Evolutionary conservation across 1,284 basidiomycete species (phyloP).

Genomic region (Hypsizygus ulmarius): DNA sequence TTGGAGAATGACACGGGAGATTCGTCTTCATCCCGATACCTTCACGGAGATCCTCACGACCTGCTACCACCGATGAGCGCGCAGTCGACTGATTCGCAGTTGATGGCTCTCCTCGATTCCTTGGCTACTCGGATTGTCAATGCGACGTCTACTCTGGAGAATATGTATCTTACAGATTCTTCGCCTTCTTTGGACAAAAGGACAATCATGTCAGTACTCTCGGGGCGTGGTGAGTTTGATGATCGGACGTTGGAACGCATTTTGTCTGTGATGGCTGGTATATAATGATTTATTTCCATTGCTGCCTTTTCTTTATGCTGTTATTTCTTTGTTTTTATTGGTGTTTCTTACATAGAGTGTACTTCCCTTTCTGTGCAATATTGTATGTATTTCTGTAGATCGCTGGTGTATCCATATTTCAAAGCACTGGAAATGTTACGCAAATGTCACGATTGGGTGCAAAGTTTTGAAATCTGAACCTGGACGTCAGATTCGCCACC

Average conservation of each 20-base stretch:
- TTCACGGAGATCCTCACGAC: slow-evolving; percentile 61
- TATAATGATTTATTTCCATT: slow-evolving; percentile 12
- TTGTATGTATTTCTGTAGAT: neutral
- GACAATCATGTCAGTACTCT: slow-evolving; percentile 28
- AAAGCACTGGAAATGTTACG: neutral
- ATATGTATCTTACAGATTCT: slow-evolving; percentile 22
- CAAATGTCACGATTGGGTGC: too few species aligned
- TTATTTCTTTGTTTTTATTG: slow-evolving; percentile 7
- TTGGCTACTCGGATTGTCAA: slow-evolving; percentile 80
- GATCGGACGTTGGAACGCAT: slow-evolving; percentile 46
- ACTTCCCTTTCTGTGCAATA: neutral
- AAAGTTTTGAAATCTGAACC: too few species aligned
- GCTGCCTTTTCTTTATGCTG: neutral
- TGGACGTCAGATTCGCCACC: too few species aligned
- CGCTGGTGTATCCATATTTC: neutral
- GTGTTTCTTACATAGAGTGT: neutral
- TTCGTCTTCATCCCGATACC: slow-evolving; percentile 28
- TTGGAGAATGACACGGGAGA: slow-evolving; percentile 32
- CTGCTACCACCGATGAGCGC: slow-evolving; percentile 74
- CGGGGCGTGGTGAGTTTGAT: slow-evolving; percentile 37
- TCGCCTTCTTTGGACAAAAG: slow-evolving; percentile 18
- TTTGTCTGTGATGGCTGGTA: slow-evolving; percentile 29
- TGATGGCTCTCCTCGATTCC: slow-evolving; percentile 74
- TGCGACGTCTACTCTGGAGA: slow-evolving; percentile 59
- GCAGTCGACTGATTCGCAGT: slow-evolving; percentile 74